These are phyloP conservation scores for Chrysopogon serrulatus DNA, from an alignment of 176 grass and related monocot species.

Conservation along the genomic window DNA sequence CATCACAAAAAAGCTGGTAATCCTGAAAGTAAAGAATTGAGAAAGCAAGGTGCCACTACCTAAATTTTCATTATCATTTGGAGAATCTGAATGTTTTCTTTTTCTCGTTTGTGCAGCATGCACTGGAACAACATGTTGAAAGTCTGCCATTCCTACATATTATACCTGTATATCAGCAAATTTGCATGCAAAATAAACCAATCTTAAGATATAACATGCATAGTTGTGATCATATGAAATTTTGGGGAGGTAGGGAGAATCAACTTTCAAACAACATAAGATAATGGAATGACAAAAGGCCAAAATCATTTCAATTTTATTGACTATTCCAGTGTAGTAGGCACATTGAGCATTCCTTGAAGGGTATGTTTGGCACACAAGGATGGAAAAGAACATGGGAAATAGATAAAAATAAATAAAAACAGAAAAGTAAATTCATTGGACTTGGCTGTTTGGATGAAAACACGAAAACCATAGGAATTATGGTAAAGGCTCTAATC, in stretches of 20 bases:
- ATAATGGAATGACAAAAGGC: background rate
- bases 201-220: background rate
- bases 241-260: background rate
- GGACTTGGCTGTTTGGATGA: background rate
- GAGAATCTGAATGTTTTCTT: slow-evolving; percentile 43
- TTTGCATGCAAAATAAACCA: background rate
- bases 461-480: background rate
- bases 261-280: background rate
- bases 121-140: slow-evolving; percentile 75
- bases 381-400: background rate
- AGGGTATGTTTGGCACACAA: background rate
- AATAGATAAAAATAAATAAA: background rate
- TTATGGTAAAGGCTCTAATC: background rate
- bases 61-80: slow-evolving; percentile 22
- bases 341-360: background rate
- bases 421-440: background rate
- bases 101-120: slow-evolving; percentile 65
- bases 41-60: slow-evolving; percentile 24
- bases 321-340: background rate
- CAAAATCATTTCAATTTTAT: background rate
- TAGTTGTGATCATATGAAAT: background rate
- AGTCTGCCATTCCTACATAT: slow-evolving; percentile 76
- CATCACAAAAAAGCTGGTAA: slow-evolving; percentile 7
- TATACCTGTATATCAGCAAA: slow-evolving; percentile 1
- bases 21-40: background rate